A percentile compares a stretch with the other conserved stretches of the same genome.
Conservation (phyloP, 83 land plant species). For the Diphasiastrum complanatum region DNA sequence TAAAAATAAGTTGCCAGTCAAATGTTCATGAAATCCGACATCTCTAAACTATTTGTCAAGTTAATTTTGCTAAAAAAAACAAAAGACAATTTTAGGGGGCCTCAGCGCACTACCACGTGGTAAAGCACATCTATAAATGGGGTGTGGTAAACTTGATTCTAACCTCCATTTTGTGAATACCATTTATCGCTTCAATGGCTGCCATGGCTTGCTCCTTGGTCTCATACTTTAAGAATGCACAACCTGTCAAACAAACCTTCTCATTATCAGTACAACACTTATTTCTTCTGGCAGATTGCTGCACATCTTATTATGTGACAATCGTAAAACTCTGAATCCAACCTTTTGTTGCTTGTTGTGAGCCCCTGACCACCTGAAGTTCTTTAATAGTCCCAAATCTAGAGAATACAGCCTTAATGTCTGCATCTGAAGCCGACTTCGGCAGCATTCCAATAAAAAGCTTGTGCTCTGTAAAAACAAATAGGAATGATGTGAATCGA, state of each 20-base stretch:
- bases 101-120: too few relatives aligned
- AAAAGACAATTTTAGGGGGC: too few relatives aligned
- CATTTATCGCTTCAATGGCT: slow-evolving; percentile 84
- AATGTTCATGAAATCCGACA: too few relatives aligned
- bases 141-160: slow-evolving; percentile 19
- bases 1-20: too few relatives aligned
- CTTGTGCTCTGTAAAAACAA: slow-evolving; percentile 83
- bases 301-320: too few relatives aligned
- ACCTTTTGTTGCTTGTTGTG: slow-evolving; percentile 95
- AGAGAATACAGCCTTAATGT: slow-evolving; percentile 59
- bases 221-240: slow-evolving; percentile 94
- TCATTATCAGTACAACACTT: slow-evolving; percentile 9
- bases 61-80: too few relatives aligned
- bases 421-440: slow-evolving; percentile 72
- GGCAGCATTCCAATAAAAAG: slow-evolving; percentile 98
- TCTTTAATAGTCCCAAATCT: slow-evolving; percentile 76
- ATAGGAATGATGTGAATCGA: too few relatives aligned
- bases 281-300: too few relatives aligned
- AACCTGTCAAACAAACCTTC: slow-evolving; percentile 44
- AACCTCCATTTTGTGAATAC: slow-evolving; percentile 93
- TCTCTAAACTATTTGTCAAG: too few relatives aligned
- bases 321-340: too few relatives aligned
- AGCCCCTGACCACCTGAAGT: slow-evolving; percentile 74
- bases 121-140: too few relatives aligned
- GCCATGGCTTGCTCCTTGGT: slow-evolving; percentile 88